Base-by-base conservation (phyloP, 1,139 yeast genomes). In the Debaryomycetaceae sp. region DNA sequence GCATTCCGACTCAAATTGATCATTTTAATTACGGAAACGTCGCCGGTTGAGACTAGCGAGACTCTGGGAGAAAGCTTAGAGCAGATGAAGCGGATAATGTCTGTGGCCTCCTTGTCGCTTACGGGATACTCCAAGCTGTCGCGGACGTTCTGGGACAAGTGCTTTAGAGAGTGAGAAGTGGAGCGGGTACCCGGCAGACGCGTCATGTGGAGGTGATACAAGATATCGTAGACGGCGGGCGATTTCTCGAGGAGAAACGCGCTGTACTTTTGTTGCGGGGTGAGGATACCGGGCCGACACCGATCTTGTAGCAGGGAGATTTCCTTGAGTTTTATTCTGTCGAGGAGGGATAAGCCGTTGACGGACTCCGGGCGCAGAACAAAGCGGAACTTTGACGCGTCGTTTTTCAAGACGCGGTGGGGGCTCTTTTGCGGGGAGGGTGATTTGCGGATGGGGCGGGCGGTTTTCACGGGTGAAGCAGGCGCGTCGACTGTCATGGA, bases 171-270 rank as follows among this genome's bases (percentile, higher is more conserved):
- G 32, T 47, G 45, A 14, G 54, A 37, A 30, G 43, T 37, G 22
- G 33, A 28, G 26, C 28, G 26, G 6, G 8, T 18, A 10, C 20
- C 20, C 10, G 6, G 20, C 6, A 10, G 8, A 10, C 20, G 20
- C 20, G 20, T 18, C 3, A 16, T 25, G 13, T 32, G 23, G 8
- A 12, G 12, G 32, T 62, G 69, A 37, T 44, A 54, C 4, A 64
- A 37, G 2, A 60, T 51, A 30, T 61, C 58, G 36, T 62, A 64
- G 5, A 63, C 39, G 10, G 50, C 58, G 2, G 48, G 53, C 25
- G 63, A 40, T 39, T 72, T 73, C 4, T 66, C 61, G 4, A 48
- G 40, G 10, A 73, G 41, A 35, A 56, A 67, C 15, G 45, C 38
- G 4, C 57, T 41, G 34, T 67, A 56, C 27, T 56, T 55, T 16